Conservation (phyloP, 352 stramenopile genomes). For the Globisporangium spinosum region DNA sequence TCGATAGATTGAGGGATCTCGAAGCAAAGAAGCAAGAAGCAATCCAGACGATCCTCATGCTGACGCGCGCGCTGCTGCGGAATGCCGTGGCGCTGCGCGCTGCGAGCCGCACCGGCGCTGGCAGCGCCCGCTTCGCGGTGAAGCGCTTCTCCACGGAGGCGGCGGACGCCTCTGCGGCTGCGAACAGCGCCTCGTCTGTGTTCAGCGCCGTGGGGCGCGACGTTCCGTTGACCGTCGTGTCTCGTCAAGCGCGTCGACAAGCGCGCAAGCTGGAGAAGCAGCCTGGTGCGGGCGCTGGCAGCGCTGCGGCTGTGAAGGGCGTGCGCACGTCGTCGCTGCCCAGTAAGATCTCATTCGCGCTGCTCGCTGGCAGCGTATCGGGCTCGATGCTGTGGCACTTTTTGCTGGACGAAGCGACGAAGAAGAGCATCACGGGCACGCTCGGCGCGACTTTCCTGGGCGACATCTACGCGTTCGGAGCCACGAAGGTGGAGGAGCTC, state of each 20-base stretch:
- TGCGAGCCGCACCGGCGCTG: not conserved
- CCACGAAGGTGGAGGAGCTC: constrained; percentile 63
- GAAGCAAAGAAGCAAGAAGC: constrained; percentile 2
- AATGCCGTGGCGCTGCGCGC: constrained; percentile 11
- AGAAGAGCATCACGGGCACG: constrained; percentile 36
- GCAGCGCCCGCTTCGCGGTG: not conserved
- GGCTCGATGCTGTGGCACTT: constrained; percentile 71
- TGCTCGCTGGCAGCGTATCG: constrained; percentile 62
- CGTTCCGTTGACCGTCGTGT: constrained; percentile 50
- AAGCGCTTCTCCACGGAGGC: constrained; percentile 13
- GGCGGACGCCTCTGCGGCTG: not conserved
- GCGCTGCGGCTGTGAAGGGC: constrained; percentile 26
- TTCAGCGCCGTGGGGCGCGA: constrained; percentile 44
- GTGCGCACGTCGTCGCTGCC: constrained; percentile 76
- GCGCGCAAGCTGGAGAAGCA: constrained; percentile 41
- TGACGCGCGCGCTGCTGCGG: constrained; percentile 12
- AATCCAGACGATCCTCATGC: constrained; percentile 5
- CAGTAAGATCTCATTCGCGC: constrained; percentile 60
- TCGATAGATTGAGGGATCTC: constrained; percentile 5
- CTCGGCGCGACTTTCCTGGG: constrained; percentile 63
- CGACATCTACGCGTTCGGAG: constrained; percentile 52
- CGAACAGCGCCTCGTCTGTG: not conserved
- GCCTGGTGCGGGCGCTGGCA: constrained; percentile 16
- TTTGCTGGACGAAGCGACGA: constrained; percentile 57
- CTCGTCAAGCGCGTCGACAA: constrained; percentile 57